These are phyloP conservation scores for Oryza meridionalis DNA, from an alignment of 176 grass and related monocot genomes.

Conservation along the genomic window DNA sequence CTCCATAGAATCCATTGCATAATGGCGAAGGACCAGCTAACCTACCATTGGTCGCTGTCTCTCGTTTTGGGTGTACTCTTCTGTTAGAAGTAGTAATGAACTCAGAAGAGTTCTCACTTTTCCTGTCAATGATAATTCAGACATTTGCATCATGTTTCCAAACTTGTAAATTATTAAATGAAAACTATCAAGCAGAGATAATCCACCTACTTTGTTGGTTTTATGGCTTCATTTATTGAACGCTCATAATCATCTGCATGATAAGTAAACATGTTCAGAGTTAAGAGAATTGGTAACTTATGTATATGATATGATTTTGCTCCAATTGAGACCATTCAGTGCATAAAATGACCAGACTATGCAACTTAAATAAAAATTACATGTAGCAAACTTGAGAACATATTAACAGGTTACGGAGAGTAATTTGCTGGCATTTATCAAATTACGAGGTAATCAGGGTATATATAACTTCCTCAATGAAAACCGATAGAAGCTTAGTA, in stretches of 20 bases:
- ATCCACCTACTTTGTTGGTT: slow-evolving; percentile 82
- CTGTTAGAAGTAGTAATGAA: slow-evolving; percentile 46
- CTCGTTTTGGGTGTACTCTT: slow-evolving; percentile 50
- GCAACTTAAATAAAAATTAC: not conserved
- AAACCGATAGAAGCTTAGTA: not conserved
- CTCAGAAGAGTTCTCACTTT: slow-evolving; percentile 63
- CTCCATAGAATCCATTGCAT: slow-evolving; percentile 50
- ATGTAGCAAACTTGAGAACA: slow-evolving; percentile 21
- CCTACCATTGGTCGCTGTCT: slow-evolving; percentile 46
- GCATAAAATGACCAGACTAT: slow-evolving; percentile 19
- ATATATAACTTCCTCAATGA: slow-evolving; percentile 18
- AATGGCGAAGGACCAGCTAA: slow-evolving; percentile 58
- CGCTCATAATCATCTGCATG: slow-evolving; percentile 97
- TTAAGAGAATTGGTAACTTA: slow-evolving; percentile 23
- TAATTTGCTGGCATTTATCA: slow-evolving; percentile 34
- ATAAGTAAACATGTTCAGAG: slow-evolving; percentile 28
- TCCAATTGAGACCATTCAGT: slow-evolving; percentile 12
- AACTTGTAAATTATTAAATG: not conserved
- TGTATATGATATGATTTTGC: not conserved
- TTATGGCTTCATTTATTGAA: slow-evolving; percentile 98
- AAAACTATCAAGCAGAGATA: slow-evolving; percentile 26
- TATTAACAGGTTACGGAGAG: slow-evolving; percentile 31
- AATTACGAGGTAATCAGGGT: slow-evolving; percentile 3
- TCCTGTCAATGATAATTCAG: slow-evolving; percentile 47
- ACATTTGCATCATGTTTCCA: slow-evolving; percentile 42